These are phyloP conservation scores for Capronia epimyces DNA, from an alignment of 2,329 filamentous ascomycete species.

Conservation along the genomic window DNA sequence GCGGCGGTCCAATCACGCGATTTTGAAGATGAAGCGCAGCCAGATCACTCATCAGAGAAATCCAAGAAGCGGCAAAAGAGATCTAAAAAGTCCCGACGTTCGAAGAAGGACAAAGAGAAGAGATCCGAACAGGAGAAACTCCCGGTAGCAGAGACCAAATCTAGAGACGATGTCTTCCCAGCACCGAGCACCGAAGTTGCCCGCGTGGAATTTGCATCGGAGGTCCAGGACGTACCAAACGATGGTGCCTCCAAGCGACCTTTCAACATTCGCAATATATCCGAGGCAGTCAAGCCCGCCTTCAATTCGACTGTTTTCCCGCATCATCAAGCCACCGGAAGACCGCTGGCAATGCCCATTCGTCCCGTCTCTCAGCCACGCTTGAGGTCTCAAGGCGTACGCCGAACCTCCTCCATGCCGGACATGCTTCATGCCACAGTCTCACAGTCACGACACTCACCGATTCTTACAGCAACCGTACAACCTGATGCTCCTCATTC, in stretches of 20 bases:
- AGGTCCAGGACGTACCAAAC: slow-evolving; percentile 29
- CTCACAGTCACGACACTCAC: slow-evolving; percentile 9
- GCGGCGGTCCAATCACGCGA: slow-evolving; percentile 39
- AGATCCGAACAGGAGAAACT: slow-evolving; percentile 35
- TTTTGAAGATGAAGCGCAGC: slow-evolving; percentile 38
- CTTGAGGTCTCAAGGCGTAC: slow-evolving; percentile 43
- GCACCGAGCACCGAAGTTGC: slow-evolving; percentile 14
- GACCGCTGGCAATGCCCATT: slow-evolving; percentile 25
- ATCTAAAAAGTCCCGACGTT: slow-evolving; percentile 21
- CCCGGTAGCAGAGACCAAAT: slow-evolving; percentile 6
- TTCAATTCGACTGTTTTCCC: slow-evolving; percentile 26
- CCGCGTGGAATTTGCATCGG: slow-evolving; percentile 56
- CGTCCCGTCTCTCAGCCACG: slow-evolving; percentile 30
- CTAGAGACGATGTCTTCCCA: slow-evolving; percentile 3
- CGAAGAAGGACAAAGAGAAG: slow-evolving; percentile 24
- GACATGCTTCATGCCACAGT: slow-evolving; percentile 53
- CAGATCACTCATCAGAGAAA: slow-evolving; percentile 24
- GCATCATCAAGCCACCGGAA: slow-evolving; percentile 24
- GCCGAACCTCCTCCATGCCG: slow-evolving; percentile 68
- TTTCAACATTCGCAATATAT: slow-evolving; percentile 57
- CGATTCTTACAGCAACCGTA: slow-evolving; percentile 39
- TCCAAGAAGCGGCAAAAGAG: slow-evolving; percentile 35
- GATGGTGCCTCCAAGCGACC: slow-evolving; percentile 40
- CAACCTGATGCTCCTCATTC: slow-evolving; percentile 40
- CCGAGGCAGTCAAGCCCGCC: slow-evolving; percentile 49